Base-by-base conservation (phyloP, 2,329 filamentous ascomycete species). In the Hymenoscyphus fraxineus region DNA sequence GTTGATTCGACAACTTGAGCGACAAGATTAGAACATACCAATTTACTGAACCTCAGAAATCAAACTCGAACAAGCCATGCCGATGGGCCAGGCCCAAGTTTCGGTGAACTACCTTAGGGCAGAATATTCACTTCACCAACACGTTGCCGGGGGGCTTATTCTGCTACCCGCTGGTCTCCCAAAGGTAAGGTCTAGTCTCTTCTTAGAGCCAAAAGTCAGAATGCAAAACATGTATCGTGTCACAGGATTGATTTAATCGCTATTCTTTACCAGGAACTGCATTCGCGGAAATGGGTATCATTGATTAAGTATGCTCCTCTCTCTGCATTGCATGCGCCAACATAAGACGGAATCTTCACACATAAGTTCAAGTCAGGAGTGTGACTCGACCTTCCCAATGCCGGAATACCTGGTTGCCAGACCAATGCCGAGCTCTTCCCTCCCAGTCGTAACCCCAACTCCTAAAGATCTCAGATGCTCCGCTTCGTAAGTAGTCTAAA, bases 281-380 rank as follows among this genome's bases (percentile, higher is more conserved):
- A 54, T 54, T 54, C 47, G 55, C 55, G 55, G 31, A 19, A 16
- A 57, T 57, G 55, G 55, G 55, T 57, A 57, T 57, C 55, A 57
- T 57, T 57, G 55, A 57, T 57, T 35, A 32, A 57, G 13, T 57
- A 27, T 16, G 35, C 15, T 22, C 55, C 55, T 15, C 9, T 57
- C 13, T 38, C 55, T 35, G n/a, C 55, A 15, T 35, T 32, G 13
- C 55, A 38, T 38, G 27, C 35, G 35, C 27, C 55, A 57, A 35
- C 31, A 57, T 57, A 27, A 27, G 27, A 12, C 27, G 32, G 15
- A 32, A 35, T 38, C 55, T 16, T 10, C 15, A 57, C 35, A 57
- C 55, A 57, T 38, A 19, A 19, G n/a, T 10, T 19, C 44, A n/a
- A 47, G 16, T 35, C 35, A 35, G 47, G 9, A 54, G 47, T 27